Evolutionary conservation across 805 yeast genomes (phyloP).

Genomic region (Teunomyces barrocoloradensis): DNA sequence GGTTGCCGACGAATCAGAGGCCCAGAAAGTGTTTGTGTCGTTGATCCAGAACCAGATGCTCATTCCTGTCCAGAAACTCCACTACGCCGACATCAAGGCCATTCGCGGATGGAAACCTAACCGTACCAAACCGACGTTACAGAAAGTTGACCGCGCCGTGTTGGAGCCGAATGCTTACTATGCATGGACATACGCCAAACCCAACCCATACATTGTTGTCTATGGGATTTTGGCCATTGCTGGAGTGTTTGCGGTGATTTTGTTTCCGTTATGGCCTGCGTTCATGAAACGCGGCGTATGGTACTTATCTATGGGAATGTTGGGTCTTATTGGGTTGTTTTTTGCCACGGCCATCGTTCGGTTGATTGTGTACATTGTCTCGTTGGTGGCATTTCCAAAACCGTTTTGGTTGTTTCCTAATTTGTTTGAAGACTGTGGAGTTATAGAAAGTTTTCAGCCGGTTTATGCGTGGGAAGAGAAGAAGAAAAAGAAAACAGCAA

Average conservation of each 20-base stretch:
- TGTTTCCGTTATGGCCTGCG: conserved; percentile 94
- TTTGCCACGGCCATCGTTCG: conserved; percentile 79
- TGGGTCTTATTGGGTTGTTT: conserved; percentile 72
- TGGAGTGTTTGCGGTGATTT: conserved; percentile 58
- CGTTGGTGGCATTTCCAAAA: conserved; percentile 55
- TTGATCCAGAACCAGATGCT: conserved; percentile 73
- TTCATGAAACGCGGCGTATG: conserved; percentile 89
- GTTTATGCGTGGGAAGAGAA: conserved; percentile 75
- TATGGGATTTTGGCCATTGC: conserved; percentile 66
- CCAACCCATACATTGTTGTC: conserved; percentile 60
- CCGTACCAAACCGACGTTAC: conserved; percentile 60
- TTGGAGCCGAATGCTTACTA: conserved; percentile 68
- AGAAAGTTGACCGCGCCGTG: conserved; percentile 54
- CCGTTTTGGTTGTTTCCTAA: conserved; percentile 98
- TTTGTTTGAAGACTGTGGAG: conserved; percentile 92
- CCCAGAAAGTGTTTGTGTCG: conserved; percentile 59
- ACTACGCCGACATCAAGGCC: conserved; percentile 59
- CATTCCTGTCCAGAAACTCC: conserved; percentile 72
- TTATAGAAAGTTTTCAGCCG: conserved; percentile 88
- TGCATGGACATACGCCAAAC: conserved; percentile 78
- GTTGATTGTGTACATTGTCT: conserved; percentile 61
- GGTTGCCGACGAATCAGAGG: conserved; percentile 47
- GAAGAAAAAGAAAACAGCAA: conserved; percentile 17
- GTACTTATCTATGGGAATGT: conserved; percentile 75
- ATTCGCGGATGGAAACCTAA: conserved; percentile 58